Base-by-base conservation (phyloP, 2,329 filamentous ascomycete species). In the Ceratocystiopsis minuta region DNA sequence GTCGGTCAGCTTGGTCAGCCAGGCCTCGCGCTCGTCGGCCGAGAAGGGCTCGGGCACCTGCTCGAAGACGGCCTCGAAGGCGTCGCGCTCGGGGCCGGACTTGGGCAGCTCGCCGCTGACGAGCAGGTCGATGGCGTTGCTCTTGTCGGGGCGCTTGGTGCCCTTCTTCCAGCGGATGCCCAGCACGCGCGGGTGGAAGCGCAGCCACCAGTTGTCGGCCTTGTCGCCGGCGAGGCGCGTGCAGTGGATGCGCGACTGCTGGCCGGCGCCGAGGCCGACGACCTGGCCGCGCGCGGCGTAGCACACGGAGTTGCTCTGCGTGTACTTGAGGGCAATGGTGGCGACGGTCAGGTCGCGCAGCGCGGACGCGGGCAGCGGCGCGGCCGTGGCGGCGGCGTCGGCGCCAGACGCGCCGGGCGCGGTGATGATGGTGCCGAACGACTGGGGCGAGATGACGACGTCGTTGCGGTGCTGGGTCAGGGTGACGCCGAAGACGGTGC, bases 131-230 rank as follows among this genome's bases (percentile, higher is more conserved):
- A 96, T 95, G 50, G 87, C 88, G 60, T 98, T 98, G 68, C 82
- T 92, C 75, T 96, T 98, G 61, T 95, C 88, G 38, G 90, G 74
- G 44, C 90, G 78, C 77, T 96, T 96, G 57, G 82, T 85, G 54
- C 90, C 88, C 67, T 90, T 88, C 73, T 94, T 95, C 84, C 86
- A 98, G 67, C 88, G 83, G 59, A 98, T 80, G 56, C 67, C 70
- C 39, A 96, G 71, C 13, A 90, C 83, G 41, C 84, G 80, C 52
- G 84, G 79, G 67, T 95, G 83, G 76, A 96, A 96, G 55, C 90
- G 82, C 70, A 98, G 81, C 90, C 88, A 98, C 88, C 88, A 96
- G 70, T 93, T 95, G 63, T 98, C 90, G 39, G 87, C 85, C 71
- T 98, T 98, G 68, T 96, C 88, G 46, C 90, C 90, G 12, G 90